phyloP scores from a whole-genome alignment of 2,329 filamentous ascomycete genomes.

The Ophiostoma ulmi region DNA sequence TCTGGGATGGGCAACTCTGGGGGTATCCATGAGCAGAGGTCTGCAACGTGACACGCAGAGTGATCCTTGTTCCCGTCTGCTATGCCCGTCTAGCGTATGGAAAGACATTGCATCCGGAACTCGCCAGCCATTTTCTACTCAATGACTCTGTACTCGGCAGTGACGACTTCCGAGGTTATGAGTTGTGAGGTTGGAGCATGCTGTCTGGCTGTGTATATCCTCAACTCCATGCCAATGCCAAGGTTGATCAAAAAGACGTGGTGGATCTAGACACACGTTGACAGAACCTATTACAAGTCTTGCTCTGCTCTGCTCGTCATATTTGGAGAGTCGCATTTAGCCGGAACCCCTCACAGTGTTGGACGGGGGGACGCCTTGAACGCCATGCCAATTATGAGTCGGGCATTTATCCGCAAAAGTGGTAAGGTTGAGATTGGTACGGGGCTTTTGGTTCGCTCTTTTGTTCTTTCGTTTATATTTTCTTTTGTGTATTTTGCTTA shows the following conservation, averaged over 20 bases:
- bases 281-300: no score
- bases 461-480: not conserved
- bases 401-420: conserved; percentile 9
- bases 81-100: not conserved
- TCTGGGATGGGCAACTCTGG: not conserved
- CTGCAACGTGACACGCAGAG: not conserved
- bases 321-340: conserved; percentile 1
- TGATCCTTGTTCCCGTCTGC: not conserved
- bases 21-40: not conserved
- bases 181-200: not conserved
- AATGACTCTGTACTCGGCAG: not conserved
- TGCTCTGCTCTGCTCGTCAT: not conserved
- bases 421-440: not conserved
- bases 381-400: not conserved
- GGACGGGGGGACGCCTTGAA: not conserved
- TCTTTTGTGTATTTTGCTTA: not conserved
- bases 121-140: not conserved
- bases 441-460: not conserved
- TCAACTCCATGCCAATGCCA: not conserved
- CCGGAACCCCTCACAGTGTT: conserved; percentile 3
- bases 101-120: not conserved
- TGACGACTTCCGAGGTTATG: not conserved
- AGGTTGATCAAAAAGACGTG: not conserved
- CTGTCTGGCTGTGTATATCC: not conserved
- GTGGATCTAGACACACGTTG: not conserved